Evolutionary conservation across 305 asterid genomes (phyloP).

Genomic region (Solanum hybrid): DNA sequence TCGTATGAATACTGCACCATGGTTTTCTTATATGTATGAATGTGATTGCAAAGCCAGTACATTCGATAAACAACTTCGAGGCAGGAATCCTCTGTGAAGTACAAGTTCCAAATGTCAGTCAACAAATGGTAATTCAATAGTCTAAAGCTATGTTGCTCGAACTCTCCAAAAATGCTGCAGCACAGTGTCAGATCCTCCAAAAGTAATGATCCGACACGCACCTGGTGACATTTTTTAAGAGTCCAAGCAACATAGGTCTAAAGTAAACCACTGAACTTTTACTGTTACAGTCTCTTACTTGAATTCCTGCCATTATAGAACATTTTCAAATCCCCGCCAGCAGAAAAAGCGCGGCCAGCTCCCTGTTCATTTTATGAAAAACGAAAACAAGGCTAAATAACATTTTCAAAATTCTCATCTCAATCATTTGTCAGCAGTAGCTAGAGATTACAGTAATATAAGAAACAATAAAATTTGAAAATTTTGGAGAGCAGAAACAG

Average conservation of each 20-base stretch:
- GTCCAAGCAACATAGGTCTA: neutral
- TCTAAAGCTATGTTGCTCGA: neutral
- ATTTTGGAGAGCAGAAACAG: neutral
- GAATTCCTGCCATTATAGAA: conserved; percentile 64
- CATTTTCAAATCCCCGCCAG: conserved; percentile 90
- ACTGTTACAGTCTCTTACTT: conserved; percentile 27
- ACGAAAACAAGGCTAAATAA: neutral
- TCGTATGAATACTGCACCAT: conserved; percentile 22
- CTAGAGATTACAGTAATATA: neutral
- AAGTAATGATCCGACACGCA: neutral
- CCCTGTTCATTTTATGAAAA: conserved; percentile 32
- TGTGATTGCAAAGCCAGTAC: conserved; percentile 97
- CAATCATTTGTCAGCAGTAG: neutral
- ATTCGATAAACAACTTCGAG: conserved; percentile 80
- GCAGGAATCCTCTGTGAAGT: conserved; percentile 52
- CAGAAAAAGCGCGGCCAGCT: conserved; percentile 88
- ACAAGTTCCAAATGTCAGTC: neutral
- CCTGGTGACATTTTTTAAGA: neutral
- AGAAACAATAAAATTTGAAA: neutral
- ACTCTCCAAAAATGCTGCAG: neutral
- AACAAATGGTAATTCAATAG: conserved; percentile 6
- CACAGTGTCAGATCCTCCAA: neutral
- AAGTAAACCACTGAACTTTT: neutral
- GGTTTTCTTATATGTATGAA: conserved; percentile 73
- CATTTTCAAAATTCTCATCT: neutral